These are phyloP conservation scores for Thalassiosira hispida DNA, from an alignment of 352 stramenopile species.

Conservation along the genomic window DNA sequence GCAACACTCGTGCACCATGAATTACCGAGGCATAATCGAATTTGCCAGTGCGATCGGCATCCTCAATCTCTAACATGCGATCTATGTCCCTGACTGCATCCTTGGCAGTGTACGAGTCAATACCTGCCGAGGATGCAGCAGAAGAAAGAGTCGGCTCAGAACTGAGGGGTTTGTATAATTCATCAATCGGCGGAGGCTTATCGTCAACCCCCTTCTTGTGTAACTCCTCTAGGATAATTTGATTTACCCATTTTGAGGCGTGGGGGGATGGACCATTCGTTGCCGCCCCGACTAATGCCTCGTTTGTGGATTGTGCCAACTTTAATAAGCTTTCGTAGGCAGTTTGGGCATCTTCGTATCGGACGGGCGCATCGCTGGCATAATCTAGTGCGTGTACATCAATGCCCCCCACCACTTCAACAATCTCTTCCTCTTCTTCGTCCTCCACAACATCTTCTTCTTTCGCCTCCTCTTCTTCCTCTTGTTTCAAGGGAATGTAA, in stretches of 20 bases:
- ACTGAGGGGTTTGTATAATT: constrained; percentile 26
- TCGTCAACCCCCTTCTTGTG: constrained; percentile 32
- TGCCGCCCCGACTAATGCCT: constrained; percentile 18
- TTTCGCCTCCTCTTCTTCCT: not conserved
- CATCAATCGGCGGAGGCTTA: constrained; percentile 9
- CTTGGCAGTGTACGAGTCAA: constrained; percentile 24
- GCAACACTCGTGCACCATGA: constrained; percentile 65
- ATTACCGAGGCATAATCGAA: constrained; percentile 72
- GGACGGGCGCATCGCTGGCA: constrained; percentile 43
- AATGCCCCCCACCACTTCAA: constrained; percentile 31
- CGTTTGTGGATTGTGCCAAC: constrained; percentile 35
- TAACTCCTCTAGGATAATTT: constrained; percentile 43
- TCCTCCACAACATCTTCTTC: constrained; percentile 20
- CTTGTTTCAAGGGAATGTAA: constrained; percentile 19
- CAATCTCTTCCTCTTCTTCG: constrained; percentile 17
- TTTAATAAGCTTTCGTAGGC: constrained; percentile 43
- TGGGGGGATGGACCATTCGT: constrained; percentile 1
- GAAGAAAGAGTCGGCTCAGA: no score
- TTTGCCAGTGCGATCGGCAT: constrained; percentile 68
- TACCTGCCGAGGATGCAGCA: not conserved
- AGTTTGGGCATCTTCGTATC: constrained; percentile 40
- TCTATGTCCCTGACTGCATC: constrained; percentile 57
- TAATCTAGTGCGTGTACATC: constrained; percentile 41
- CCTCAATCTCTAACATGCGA: constrained; percentile 63
- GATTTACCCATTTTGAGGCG: constrained; percentile 29